Base-by-base conservation (phyloP, 2,329 filamentous ascomycete genomes). In the Scedosporium dehoogii region DNA sequence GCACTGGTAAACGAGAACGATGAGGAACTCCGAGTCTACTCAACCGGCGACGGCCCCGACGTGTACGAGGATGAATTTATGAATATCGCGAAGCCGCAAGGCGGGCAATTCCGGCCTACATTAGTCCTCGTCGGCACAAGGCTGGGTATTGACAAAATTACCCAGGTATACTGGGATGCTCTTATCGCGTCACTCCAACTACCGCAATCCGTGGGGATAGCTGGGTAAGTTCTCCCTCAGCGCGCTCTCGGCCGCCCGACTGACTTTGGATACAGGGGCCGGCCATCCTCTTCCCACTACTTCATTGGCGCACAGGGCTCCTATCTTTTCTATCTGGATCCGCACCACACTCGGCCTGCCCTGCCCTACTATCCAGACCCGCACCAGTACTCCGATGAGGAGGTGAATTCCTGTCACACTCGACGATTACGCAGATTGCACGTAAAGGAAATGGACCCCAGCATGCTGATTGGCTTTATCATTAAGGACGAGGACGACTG, bases 401-500 rank as follows among this genome's bases (percentile, higher is more conserved):
- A 97, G 63, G 73, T 96, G 16, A 84, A 88, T 62, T 89, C 89
- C 0, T 97, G 91, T 70, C 93, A 99, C 72, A 97, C 92, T 0
- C 84, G 90, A 59, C 87, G 93, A 58, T 77, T 99, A 18, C 86
- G 93, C 44, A 84, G 89, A 62, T 81, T 99, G 33, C 88, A 94
- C 67, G 82, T 99, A 58, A 86, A 86, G 64, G 92, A 97, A 70
- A 94, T 99, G 90, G 94, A 99, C 69, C 94, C 94, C 0, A 97
- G 92, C 70, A 99, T 99, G 94, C 78, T 99, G 51, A 90, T 99
- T 66, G 93, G 91, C 4, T 97, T 97, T 70, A 76, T 99, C 42
- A 92, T 99, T 65, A 84, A 82, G 48, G 85, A 90, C 63, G 87
- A 93, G 68, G 82, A 87, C 53, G 94, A 99, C 67, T 97, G 93